phyloP scores from a whole-genome alignment of 768 basidiomycete genomes.

The Phlebiopsis gigantea region DNA sequence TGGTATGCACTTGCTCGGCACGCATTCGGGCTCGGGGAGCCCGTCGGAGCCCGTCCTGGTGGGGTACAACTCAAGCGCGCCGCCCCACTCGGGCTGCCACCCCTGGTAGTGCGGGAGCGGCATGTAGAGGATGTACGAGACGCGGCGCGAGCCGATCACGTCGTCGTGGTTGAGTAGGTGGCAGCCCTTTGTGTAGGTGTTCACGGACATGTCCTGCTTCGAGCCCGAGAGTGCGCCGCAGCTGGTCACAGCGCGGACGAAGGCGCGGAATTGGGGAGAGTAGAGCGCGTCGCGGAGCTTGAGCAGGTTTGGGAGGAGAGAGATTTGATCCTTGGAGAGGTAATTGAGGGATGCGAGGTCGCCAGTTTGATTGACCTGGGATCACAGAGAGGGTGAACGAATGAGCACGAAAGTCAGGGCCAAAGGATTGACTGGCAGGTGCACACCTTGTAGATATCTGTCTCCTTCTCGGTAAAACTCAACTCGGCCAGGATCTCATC shows the following conservation, averaged over 20 bases:
- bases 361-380: conserved; percentile 96
- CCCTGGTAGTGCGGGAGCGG: conserved; percentile 66
- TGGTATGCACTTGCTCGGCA: conserved; percentile 62
- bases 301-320: conserved; percentile 75
- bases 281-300: conserved; percentile 89
- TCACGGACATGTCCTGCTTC: conserved; percentile 95
- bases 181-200: conserved; percentile 85
- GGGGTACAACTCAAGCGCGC: conserved; percentile 91
- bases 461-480: conserved; percentile 90
- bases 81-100: conserved; percentile 91
- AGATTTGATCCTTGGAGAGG: conserved; percentile 70
- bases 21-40: conserved; percentile 59
- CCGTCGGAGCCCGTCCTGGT: conserved; percentile 52
- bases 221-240: conserved; percentile 88
- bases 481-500: conserved; percentile 79
- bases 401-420: background rate
- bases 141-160: conserved; percentile 88
- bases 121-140: conserved; percentile 97
- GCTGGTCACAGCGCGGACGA: conserved; percentile 82
- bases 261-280: conserved; percentile 73
- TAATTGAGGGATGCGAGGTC: conserved; percentile 92
- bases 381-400: too few species aligned
- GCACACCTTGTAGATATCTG: conserved; percentile 92
- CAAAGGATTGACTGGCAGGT: too few species aligned
- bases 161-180: conserved; percentile 98